phyloP scores from a whole-genome alignment of 306 rosid genomes.

The Luffa acutangula region DNA sequence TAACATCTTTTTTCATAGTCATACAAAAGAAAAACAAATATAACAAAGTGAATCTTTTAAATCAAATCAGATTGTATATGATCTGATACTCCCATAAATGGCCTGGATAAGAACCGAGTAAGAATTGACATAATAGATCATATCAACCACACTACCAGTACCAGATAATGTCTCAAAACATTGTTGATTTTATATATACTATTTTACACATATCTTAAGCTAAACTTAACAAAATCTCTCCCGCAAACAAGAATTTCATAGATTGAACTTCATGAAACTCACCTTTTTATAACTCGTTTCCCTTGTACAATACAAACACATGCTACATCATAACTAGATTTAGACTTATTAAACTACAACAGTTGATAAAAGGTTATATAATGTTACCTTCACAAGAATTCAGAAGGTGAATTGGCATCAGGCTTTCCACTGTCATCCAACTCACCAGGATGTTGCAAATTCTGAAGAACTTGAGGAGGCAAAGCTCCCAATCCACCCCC shows the following conservation, averaged over 20 bases:
- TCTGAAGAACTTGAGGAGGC: slow-evolving; percentile 75
- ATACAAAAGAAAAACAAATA: background rate
- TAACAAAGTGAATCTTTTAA: background rate
- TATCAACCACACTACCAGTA: background rate
- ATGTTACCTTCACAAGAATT: slow-evolving; percentile 42
- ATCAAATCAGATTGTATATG: background rate
- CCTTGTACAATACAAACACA: background rate
- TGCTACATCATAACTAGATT: background rate
- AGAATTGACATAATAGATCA: background rate
- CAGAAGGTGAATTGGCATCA: slow-evolving; percentile 75
- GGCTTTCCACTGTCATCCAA: slow-evolving; percentile 64
- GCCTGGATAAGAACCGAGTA: background rate
- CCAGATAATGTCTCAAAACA: background rate
- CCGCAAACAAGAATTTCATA: background rate
- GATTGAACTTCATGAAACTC: background rate
- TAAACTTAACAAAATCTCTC: background rate
- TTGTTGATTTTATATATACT: background rate
- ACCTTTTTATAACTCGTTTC: background rate
- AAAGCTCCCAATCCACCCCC: slow-evolving; percentile 53
- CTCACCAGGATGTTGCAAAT: slow-evolving; percentile 55
- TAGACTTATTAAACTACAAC: background rate
- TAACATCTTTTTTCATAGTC: background rate
- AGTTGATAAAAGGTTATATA: background rate
- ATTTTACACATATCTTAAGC: background rate
- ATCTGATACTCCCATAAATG: background rate